Evolutionary conservation across 441 rosid genomes (phyloP).

Genomic region (Mallotus japonicus): DNA sequence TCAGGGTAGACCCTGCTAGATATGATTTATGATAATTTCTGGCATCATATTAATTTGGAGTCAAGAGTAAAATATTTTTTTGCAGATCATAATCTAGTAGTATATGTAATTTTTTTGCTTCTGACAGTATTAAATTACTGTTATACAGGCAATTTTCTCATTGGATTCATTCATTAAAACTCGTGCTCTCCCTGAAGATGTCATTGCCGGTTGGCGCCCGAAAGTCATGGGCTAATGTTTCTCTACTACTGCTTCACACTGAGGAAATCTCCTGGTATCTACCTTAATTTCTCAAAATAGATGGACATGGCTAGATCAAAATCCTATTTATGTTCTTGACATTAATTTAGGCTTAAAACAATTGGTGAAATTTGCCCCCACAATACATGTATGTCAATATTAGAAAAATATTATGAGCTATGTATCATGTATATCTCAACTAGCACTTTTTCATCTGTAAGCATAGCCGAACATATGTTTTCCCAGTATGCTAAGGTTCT

Average conservation of each 20-base stretch:
- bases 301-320: not conserved
- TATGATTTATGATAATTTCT: not conserved
- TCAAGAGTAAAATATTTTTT: not conserved
- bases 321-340: not conserved
- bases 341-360: not conserved
- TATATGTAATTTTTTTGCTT: not conserved
- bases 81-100: not conserved
- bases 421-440: too few relatives aligned
- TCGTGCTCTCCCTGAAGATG: conserved; percentile 44
- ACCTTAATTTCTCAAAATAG: not conserved
- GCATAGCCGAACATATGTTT: too few relatives aligned
- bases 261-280: conserved; percentile 14
- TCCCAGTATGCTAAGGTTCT: too few relatives aligned
- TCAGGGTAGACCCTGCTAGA: not conserved
- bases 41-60: not conserved
- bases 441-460: too few relatives aligned
- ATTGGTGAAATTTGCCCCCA: not conserved
- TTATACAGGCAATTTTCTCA: conserved; percentile 45
- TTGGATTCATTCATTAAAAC: conserved; percentile 67
- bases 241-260: not conserved
- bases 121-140: conserved; percentile 16
- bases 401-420: too few relatives aligned
- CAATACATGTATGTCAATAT: too few relatives aligned
- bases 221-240: conserved; percentile 62
- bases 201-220: conserved; percentile 85